Evolutionary conservation across 148 eudicot species (phyloP), one percentile per base, ranked within the genome.

Genomic region (Spergularia bocconei): DNA sequence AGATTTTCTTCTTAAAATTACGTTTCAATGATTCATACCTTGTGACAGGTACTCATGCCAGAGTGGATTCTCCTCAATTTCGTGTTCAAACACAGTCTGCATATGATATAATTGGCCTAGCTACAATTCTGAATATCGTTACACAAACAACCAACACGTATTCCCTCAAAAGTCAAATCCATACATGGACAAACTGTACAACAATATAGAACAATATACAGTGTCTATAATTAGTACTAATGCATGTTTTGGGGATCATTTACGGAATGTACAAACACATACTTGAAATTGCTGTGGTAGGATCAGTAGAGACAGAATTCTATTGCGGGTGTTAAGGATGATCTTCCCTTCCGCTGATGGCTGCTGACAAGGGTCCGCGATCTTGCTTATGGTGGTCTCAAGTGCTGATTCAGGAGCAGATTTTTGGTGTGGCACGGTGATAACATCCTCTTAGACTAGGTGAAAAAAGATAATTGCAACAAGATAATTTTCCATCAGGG

Each of bases 161-260:
- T 65, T 96, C 97, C 69, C 99, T n/a, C n/a, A n/a, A n/a, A n/a
- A n/a, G n/a, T 87, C 72, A 92, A 85, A 69, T 92, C 99, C 99
- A 96, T 41, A 96, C 80, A 79, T 96, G 85, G 65, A 96, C 83
- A 73, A 96, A 96, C 99, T 95, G 94, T 87, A 85, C 72, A 92
- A 81, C 70, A 92, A 87, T 90, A 84, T 88, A 84, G 78, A 92
- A 81, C 70, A 92, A 87, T 90, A 84, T 88, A 84, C 79, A 72
- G 20, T 12, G 14, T 59, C 38, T 29, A 63, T 63, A 0, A 41
- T 14, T 21, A 74, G 15, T 50, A 77, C 38, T 3, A 7, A 10
- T 36, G 15, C 13, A 1, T 8, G 29, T 53, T 29, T 0, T 0
- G 36, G 29, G 23, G 1, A 33, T n/a, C 21, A 19, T 9, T 13